A percentile compares a stretch with the other conserved stretches of the same genome.
Conservation (phyloP, 1,284 basidiomycete species). For the Ustilago loliicola region DNA sequence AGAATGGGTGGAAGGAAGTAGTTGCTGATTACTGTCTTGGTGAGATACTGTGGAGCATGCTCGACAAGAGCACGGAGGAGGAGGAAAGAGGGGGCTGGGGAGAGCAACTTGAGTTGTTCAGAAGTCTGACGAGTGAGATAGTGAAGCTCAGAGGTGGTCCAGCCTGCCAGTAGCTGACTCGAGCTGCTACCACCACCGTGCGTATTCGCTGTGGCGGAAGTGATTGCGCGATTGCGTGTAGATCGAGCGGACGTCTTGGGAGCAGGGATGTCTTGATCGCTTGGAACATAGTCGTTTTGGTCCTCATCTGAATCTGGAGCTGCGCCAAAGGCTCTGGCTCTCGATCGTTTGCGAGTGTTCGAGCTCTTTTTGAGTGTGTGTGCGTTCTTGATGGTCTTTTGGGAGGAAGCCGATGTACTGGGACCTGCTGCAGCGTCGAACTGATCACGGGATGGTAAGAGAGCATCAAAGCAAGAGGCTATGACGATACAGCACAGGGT, state of each 20-base stretch:
- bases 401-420: background rate
- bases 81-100: conserved; percentile 31
- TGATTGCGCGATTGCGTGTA: conserved; percentile 5
- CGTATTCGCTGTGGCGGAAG: background rate
- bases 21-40: conserved; percentile 30
- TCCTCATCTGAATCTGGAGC: conserved; percentile 37
- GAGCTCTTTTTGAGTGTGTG: conserved; percentile 9
- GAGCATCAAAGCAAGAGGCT: conserved; percentile 34
- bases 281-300: conserved; percentile 39
- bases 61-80: conserved; percentile 31
- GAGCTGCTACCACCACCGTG: background rate
- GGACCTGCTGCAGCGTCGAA: conserved; percentile 27
- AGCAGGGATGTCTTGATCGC: conserved; percentile 10
- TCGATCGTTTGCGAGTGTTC: conserved; percentile 16
- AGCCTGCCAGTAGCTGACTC: conserved; percentile 27
- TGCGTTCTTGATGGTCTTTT: conserved; percentile 8
- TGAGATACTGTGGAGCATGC: conserved; percentile 30
- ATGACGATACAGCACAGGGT: conserved; percentile 28
- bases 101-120: conserved; percentile 40
- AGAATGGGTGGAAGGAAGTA: conserved; percentile 42
- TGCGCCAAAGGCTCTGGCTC: conserved; percentile 35
- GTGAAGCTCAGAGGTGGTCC: conserved; percentile 42
- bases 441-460: conserved; percentile 34
- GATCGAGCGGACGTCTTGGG: background rate
- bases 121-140: conserved; percentile 39